phyloP scores from a whole-genome alignment of 495 filamentous ascomycete genomes.

The Hypoxylon rickii region DNA sequence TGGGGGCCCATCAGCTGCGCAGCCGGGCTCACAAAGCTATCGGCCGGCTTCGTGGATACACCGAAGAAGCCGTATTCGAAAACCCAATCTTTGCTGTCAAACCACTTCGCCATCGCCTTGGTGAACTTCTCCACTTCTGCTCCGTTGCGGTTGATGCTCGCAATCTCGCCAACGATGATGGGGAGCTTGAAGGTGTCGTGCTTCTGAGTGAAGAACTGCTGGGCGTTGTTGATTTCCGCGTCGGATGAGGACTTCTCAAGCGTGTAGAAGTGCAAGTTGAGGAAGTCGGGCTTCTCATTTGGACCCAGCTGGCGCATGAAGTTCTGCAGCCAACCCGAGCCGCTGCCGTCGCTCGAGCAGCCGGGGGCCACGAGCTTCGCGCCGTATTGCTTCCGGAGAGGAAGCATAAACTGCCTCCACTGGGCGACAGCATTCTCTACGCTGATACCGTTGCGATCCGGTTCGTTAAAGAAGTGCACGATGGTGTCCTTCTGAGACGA shows the following conservation, averaged over 20 bases:
- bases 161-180: slow-evolving; percentile 47
- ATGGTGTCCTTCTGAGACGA: slow-evolving; percentile 21
- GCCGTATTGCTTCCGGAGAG: slow-evolving; percentile 37
- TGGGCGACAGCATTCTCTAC: slow-evolving; percentile 38
- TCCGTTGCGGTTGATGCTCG: slow-evolving; percentile 38
- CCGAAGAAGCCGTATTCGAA: slow-evolving; percentile 52
- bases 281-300: slow-evolving; percentile 43
- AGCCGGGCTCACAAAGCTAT: slow-evolving; percentile 47
- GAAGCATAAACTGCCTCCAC: slow-evolving; percentile 42
- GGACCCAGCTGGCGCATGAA: slow-evolving; percentile 42
- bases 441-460: slow-evolving; percentile 43
- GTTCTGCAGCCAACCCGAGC: slow-evolving; percentile 43
- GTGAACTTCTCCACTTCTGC: slow-evolving; percentile 44
- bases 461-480: slow-evolving; percentile 52
- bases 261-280: slow-evolving; percentile 52
- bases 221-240: slow-evolving; percentile 36
- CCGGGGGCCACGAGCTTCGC: slow-evolving; percentile 46
- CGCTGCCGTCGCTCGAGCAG: slow-evolving; percentile 39
- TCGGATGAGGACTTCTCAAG: slow-evolving; percentile 34
- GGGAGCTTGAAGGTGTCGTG: slow-evolving; percentile 39
- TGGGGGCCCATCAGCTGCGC: slow-evolving; percentile 49
- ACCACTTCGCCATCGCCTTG: slow-evolving; percentile 43
- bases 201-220: slow-evolving; percentile 22
- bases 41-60: slow-evolving; percentile 41
- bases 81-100: slow-evolving; percentile 44